These are phyloP conservation scores for Cardamine chenopodiifolia DNA, from an alignment of 345 rosid genomes.

Conservation along the genomic window DNA sequence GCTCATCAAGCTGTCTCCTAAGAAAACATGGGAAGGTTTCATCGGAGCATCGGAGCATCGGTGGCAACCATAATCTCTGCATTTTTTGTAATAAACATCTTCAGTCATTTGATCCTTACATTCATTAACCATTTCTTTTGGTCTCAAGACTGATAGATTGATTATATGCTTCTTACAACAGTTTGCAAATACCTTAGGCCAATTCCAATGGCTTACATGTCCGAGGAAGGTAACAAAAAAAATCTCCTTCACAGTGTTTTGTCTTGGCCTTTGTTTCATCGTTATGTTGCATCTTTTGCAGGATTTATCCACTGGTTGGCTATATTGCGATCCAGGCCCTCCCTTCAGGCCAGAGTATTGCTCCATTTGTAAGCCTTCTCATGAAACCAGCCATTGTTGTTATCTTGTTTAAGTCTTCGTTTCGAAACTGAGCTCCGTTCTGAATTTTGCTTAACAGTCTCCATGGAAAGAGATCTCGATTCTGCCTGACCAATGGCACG, in stretches of 20 bases:
- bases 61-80: conserved; percentile 82
- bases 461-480: conserved; percentile 82
- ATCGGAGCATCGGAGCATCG: conserved; percentile 95
- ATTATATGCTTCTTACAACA: conserved; percentile 44
- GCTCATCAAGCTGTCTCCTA: conserved; percentile 86
- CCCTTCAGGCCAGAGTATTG: conserved; percentile 68
- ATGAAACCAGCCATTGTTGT: not conserved
- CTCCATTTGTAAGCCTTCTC: conserved; percentile 56
- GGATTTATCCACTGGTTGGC: conserved; percentile 95
- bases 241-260: not conserved
- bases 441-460: conserved; percentile 50
- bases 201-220: conserved; percentile 88
- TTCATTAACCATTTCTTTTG: not conserved
- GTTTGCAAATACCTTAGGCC: conserved; percentile 82
- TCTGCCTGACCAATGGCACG: conserved; percentile 93
- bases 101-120: conserved; percentile 5
- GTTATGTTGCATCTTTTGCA: conserved; percentile 36
- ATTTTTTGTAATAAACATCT: conserved; percentile 59
- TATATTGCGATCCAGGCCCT: conserved; percentile 90
- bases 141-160: conserved; percentile 12
- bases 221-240: conserved; percentile 71
- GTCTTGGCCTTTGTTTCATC: not conserved
- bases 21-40: conserved; percentile 99
- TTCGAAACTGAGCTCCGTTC: not conserved
- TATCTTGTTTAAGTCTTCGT: conserved; percentile 6